Evolutionary conservation across 805 yeast genomes (phyloP), one percentile per base, ranked within the genome.

Genomic region (Barnettozyma siamensis): DNA sequence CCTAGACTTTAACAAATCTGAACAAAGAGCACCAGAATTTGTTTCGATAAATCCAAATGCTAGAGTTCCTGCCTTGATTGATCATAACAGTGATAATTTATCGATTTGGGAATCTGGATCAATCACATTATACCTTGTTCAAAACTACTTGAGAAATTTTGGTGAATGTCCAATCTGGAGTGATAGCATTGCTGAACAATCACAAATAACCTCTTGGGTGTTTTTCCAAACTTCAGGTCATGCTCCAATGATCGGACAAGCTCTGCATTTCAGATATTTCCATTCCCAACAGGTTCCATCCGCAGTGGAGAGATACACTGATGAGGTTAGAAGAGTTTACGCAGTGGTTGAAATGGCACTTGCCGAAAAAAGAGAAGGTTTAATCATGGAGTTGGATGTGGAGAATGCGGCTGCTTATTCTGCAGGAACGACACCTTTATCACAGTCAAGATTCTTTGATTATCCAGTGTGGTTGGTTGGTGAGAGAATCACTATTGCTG

Each of bases 221-320:
- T 89, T 87, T 57, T 89, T 89, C 70, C 98, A 89, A 65, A 88
- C 96, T 3, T 83, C 94, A 5, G 97, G 98, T 7, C 97, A 88
- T 60, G 95, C 97, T 0, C 96, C 97, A n/a, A 89, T 89, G 95
- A 85, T 89, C 53, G 97, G 97, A 16, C 97, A 89, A 64, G 96
- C 97, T 8, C 72, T 91, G 52, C 97, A 91, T 66, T 91, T 89
- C 67, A 74, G 89, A 56, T 88, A 86, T 60, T 88, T 89, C 70
- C 96, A 89, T 60, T 76, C 89, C 7, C 82, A 82, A 46, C 80
- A 80, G 40, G 88, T 89, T 3, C 88, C 91, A 16, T 76, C 88
- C 44, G 96, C 97, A 0, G 86, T 89, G 17, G 95, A 87, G 53
- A 70, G 96, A 57, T 89, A 88, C 59, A 81, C 86, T 1, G 95